phyloP scores from a whole-genome alignment of 495 filamentous ascomycete species.

The Choiromyces venosus region DNA sequence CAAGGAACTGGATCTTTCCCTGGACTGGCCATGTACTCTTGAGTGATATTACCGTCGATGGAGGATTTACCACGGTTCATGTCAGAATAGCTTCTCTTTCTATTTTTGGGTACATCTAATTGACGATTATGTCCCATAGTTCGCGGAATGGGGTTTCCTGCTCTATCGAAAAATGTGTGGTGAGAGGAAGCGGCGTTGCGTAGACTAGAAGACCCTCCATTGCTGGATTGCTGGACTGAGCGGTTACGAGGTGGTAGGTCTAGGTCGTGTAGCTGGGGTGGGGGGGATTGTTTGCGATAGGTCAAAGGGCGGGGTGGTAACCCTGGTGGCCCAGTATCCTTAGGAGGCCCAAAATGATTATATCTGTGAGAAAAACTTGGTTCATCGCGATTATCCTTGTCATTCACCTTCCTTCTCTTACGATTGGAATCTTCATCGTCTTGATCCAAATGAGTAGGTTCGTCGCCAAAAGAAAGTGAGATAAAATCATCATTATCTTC shows the following conservation, averaged over 20 bases:
- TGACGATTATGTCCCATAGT: background rate
- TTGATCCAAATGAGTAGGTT: slow-evolving; percentile 8
- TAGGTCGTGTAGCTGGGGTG: background rate
- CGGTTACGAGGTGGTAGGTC: background rate
- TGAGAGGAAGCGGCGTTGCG: background rate
- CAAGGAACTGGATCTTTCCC: slow-evolving; percentile 39
- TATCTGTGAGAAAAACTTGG: background rate
- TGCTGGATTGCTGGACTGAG: background rate
- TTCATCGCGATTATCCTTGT: slow-evolving; percentile 8
- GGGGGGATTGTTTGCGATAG: background rate
- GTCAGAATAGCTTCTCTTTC: slow-evolving; percentile 36
- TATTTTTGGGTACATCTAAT: slow-evolving; percentile 30
- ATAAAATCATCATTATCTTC: slow-evolving; percentile 47
- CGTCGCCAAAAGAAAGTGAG: slow-evolving; percentile 46
- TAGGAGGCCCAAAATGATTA: background rate
- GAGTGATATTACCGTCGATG: slow-evolving; percentile 60
- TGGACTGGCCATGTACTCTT: slow-evolving; percentile 21
- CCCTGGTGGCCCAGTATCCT: background rate
- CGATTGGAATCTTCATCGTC: background rate
- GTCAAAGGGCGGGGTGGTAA: slow-evolving; percentile 1
- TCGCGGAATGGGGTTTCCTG: background rate
- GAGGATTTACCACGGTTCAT: slow-evolving; percentile 42
- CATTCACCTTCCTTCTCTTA: slow-evolving; percentile 31
- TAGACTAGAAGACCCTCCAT: background rate
- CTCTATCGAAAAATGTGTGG: background rate